A percentile compares a stretch with the other conserved stretches of the same genome.
These are phyloP conservation scores for Talaromyces borbonicus DNA, from an alignment of 495 filamentous ascomycete species.

Conservation along the genomic window DNA sequence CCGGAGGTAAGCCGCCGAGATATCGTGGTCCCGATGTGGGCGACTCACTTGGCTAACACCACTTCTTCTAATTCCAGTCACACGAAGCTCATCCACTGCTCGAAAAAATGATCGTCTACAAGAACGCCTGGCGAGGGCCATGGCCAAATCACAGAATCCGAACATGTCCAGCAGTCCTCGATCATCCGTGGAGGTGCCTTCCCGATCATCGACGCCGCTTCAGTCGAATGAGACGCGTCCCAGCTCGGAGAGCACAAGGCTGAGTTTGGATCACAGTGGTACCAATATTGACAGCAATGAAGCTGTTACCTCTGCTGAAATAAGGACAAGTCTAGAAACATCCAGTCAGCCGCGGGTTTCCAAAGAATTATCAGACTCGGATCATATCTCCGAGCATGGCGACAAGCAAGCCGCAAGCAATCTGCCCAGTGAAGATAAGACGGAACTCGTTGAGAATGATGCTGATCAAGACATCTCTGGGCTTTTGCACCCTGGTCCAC, in stretches of 20 bases:
- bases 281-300: conserved; percentile 12
- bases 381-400: neutral
- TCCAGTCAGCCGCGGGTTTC: conserved; percentile 22
- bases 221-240: conserved; percentile 26
- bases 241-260: conserved; percentile 25
- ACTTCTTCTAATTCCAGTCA: conserved; percentile 28
- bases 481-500: conserved; percentile 8
- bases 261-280: conserved; percentile 12
- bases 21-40: neutral
- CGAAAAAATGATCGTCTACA: conserved; percentile 70
- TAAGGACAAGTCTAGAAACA: conserved; percentile 26
- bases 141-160: conserved; percentile 35
- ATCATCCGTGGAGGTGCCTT: conserved; percentile 23
- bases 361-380: conserved; percentile 19
- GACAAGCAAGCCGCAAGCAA: neutral
- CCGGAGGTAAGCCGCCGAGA: conserved; percentile 19
- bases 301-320: neutral
- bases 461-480: neutral
- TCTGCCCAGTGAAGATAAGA: neutral
- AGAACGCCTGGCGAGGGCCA: conserved; percentile 68
- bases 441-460: neutral
- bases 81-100: conserved; percentile 39
- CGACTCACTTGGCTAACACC: conserved; percentile 15
- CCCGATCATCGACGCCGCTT: conserved; percentile 25
- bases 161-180: conserved; percentile 21